Evolutionary conservation across 2,329 filamentous ascomycete genomes (phyloP), one percentile per base, ranked within the genome.

Genomic region (Claviceps maximensis): DNA sequence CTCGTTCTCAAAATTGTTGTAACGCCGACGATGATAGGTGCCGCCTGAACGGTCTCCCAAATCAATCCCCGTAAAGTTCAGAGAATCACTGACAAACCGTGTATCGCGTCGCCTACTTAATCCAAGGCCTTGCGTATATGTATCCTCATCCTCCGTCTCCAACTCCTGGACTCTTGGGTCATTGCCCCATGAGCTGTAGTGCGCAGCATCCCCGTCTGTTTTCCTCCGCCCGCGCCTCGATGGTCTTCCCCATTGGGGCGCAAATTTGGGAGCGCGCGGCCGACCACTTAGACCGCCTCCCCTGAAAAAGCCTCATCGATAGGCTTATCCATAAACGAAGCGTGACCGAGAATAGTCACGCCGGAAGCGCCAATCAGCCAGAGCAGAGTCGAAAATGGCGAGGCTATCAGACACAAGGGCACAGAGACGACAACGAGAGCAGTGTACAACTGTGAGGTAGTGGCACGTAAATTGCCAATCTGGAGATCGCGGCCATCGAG

Each of bases 271-370:
- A 95, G 90, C 86, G 93, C 86, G 93, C 93, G 91, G 91, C 89
- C 91, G 93, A 97, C 90, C 90, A 94, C 80, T 84, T 97, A 98
- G 87, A 98, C 93, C 90, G 93, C 91, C 91, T 98, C 93, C 90
- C 94, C 93, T 80, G 91, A 96, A 96, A 98, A 98, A 96, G 90
- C 90, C 90, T 94, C 91, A 84, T 97, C 93, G 77, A 97, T 95
- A 55, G 91, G 91, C 81, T 95, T 96, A 70, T 97, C 91, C 86
- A 97, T 84, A 68, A 97, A 82, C 58, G 89, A 80, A 62, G 93
- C 93, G 74, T 98, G 93, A 72, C 93, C 93, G 60, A 97, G 76
- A 61, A 97, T 94, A 68, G 84, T 87, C 68, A 96, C 89, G 69
- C 89, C 90, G 62, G 87, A 91, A 63, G 93, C 93, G 68, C 93